Conservation (phyloP, 305 asterid species). For the Plantago lanceolata region DNA sequence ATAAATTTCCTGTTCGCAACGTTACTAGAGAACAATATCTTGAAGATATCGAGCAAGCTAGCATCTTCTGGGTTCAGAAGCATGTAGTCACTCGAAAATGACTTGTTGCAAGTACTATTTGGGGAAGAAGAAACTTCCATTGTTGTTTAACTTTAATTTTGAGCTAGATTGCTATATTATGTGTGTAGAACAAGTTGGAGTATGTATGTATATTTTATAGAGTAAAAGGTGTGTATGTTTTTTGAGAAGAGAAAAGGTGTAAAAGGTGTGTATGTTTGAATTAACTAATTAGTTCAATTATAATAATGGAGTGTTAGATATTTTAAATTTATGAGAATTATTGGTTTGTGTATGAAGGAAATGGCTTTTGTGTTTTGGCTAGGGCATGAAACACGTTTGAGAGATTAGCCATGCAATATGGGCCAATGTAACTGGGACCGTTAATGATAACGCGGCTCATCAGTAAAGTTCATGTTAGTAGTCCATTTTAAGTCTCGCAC, state of each 20-base stretch:
- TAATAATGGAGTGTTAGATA: no score
- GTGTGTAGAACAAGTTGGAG: not conserved
- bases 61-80: constrained; percentile 37
- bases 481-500: no score
- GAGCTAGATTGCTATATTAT: not conserved
- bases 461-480: no score
- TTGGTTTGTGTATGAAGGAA: not conserved
- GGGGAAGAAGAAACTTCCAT: not conserved
- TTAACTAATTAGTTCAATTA: no score
- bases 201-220: no score
- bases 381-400: not conserved
- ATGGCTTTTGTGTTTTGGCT: not conserved
- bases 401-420: no score
- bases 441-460: no score
- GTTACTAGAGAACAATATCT: constrained; percentile 32
- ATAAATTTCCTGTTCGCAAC: constrained; percentile 29
- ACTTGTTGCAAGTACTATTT: constrained; percentile 31
- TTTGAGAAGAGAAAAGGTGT: no score
- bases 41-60: constrained; percentile 22
- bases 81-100: constrained; percentile 38
- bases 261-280: no score
- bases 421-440: no score
- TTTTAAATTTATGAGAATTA: not conserved
- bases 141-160: not conserved
- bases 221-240: no score